These are phyloP conservation scores for Cercospora nicotianae DNA, from an alignment of 2,329 filamentous ascomycete species.

Conservation along the genomic window DNA sequence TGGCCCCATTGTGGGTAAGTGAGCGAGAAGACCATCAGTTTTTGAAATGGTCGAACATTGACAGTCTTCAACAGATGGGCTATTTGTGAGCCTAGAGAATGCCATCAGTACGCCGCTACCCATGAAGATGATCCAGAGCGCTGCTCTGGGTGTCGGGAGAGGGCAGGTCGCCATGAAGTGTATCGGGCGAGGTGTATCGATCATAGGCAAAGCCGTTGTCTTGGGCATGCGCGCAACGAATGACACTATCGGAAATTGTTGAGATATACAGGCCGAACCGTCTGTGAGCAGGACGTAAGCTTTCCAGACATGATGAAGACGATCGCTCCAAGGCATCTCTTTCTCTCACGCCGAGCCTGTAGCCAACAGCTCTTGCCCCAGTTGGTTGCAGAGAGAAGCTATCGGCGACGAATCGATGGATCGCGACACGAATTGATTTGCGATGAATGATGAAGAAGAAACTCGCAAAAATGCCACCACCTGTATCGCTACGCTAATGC, in stretches of 20 bases:
- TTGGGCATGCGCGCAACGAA: neutral
- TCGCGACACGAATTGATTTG: neutral
- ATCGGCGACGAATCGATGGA: neutral
- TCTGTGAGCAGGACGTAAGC: neutral
- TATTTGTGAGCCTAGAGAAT: neutral
- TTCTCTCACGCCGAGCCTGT: neutral
- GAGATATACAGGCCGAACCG: neutral
- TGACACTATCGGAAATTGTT: neutral
- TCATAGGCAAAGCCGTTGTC: neutral
- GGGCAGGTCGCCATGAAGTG: neutral
- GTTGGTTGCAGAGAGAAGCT: too few species aligned
- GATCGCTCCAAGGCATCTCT: neutral
- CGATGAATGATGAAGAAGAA: neutral
- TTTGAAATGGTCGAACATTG: neutral
- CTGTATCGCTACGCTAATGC: slow-evolving; percentile 4
- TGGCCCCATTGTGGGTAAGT: neutral
- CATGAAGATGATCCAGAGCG: neutral
- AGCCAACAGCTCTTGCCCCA: neutral
- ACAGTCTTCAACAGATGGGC: neutral
- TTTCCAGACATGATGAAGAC: neutral
- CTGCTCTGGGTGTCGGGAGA: neutral
- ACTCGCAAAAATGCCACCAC: neutral
- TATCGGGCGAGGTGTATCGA: neutral
- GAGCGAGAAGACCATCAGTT: neutral
- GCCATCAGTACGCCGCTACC: neutral